Evolutionary conservation across 306 rosid genomes (phyloP).

Genomic region (Sophora flavescens): DNA sequence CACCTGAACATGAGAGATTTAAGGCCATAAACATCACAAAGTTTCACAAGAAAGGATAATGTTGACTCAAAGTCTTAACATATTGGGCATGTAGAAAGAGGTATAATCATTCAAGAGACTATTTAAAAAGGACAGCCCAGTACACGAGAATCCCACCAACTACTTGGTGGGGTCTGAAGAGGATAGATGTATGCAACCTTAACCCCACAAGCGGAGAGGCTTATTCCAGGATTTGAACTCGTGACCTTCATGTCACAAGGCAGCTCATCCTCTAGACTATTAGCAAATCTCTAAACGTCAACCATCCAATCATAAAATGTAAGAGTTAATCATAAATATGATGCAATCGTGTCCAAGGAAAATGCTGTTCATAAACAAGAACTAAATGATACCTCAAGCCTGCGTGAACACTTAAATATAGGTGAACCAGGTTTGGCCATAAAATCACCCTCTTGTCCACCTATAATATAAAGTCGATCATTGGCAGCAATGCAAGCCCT

Average conservation of each 20-base stretch:
- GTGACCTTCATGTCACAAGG: no score
- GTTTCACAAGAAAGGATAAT: neutral
- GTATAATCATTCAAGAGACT: neutral
- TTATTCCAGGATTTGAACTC: no score
- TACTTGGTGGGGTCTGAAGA: no score
- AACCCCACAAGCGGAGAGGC: no score
- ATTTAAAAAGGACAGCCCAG: neutral
- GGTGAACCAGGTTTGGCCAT: conserved; percentile 97
- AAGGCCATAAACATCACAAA: neutral
- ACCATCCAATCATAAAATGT: conserved; percentile 1
- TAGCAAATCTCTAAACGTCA: neutral
- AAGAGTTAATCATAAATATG: conserved; percentile 7
- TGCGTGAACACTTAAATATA: conserved; percentile 94
- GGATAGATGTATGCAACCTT: no score
- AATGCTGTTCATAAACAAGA: neutral
- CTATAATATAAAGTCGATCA: conserved; percentile 76
- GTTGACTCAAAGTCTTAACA: neutral
- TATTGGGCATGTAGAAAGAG: conserved; percentile 11
- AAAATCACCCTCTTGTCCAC: conserved; percentile 98
- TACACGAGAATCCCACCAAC: no score
- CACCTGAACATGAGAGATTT: conserved; percentile 59
- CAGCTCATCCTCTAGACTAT: no score
- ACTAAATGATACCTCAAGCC: conserved; percentile 68
- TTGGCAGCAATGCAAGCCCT: conserved; percentile 76
- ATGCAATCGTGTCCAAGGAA: neutral